phyloP scores from a whole-genome alignment of 257 asterid species.

The Solanum chilense region DNA sequence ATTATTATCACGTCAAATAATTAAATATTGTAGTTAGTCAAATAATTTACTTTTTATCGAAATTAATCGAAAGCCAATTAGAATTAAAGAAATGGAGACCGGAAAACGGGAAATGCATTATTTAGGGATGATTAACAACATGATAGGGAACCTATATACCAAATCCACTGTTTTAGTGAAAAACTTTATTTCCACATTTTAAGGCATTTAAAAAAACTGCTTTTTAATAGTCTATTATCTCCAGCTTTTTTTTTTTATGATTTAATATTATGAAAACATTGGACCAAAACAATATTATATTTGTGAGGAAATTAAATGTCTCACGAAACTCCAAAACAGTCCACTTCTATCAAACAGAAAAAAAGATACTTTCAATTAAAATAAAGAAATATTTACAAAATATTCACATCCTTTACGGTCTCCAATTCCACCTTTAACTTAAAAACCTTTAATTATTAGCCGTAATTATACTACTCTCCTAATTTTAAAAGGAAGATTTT shows the following conservation, averaged over 20 bases:
- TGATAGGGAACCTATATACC: background rate
- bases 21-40: too few relatives aligned
- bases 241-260: background rate
- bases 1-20: background rate
- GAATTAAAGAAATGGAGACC: background rate
- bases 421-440: background rate
- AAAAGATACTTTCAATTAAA: background rate
- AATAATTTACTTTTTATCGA: too few relatives aligned
- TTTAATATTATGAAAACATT: background rate
- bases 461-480: background rate
- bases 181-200: background rate
- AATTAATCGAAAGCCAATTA: background rate
- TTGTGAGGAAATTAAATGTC: background rate
- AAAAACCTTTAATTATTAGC: background rate
- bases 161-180: background rate
- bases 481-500: too few relatives aligned
- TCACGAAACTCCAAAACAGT: background rate
- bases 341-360: background rate
- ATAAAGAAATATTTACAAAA: background rate
- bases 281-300: background rate
- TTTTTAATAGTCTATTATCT: background rate
- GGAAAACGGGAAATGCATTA: background rate
- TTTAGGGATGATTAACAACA: background rate
- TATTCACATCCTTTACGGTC: background rate
- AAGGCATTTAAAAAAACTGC: background rate